Conservation (phyloP, 1,284 basidiomycete species). For the Ceratobasidium papillatum region DNA sequence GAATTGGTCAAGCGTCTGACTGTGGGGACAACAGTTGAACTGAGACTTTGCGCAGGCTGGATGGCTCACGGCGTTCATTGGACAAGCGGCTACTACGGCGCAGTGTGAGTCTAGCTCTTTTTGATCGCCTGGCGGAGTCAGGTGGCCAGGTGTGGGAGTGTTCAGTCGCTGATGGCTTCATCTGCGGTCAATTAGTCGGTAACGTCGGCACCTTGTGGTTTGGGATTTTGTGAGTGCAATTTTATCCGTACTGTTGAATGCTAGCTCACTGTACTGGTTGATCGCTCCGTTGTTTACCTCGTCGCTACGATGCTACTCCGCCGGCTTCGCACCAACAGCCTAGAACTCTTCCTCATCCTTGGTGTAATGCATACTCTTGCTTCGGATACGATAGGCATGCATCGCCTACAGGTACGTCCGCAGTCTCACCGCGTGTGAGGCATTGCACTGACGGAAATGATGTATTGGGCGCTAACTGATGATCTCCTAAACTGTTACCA, state of each 20-base stretch:
- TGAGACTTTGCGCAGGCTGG: slow-evolving; percentile 62
- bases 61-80: slow-evolving; percentile 94
- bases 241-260: slow-evolving; percentile 9
- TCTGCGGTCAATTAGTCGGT: slow-evolving; percentile 45
- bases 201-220: slow-evolving; percentile 86
- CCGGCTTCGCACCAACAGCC: slow-evolving; percentile 50
- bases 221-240: slow-evolving; percentile 68
- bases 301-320: background rate
- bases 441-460: slow-evolving; percentile 33
- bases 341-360: slow-evolving; percentile 82
- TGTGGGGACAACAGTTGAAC: slow-evolving; percentile 30
- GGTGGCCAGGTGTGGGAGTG: slow-evolving; percentile 41
- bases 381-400: slow-evolving; percentile 82
- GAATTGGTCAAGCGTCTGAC: background rate
- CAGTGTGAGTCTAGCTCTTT: slow-evolving; percentile 59
- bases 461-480: slow-evolving; percentile 50
- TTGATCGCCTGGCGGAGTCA: slow-evolving; percentile 45
- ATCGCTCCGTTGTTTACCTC: background rate
- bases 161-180: slow-evolving; percentile 45
- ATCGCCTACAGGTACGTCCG: slow-evolving; percentile 65
- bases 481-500: slow-evolving; percentile 37
- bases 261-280: background rate
- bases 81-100: slow-evolving; percentile 74
- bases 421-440: slow-evolving; percentile 32
- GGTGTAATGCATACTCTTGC: slow-evolving; percentile 84